phyloP scores from a whole-genome alignment of 176 grass and related monocot species.

The Otatea glauca region DNA sequence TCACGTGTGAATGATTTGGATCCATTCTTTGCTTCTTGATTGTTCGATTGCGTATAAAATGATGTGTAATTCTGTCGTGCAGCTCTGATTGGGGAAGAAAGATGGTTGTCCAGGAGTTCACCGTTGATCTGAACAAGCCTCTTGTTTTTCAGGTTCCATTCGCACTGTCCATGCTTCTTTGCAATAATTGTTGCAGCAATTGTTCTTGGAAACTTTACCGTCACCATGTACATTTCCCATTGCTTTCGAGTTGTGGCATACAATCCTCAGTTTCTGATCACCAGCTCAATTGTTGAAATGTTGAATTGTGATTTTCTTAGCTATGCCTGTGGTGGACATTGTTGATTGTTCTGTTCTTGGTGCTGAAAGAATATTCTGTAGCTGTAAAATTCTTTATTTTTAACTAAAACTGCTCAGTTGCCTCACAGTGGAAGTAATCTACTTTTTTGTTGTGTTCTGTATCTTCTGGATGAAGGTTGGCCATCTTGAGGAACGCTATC shows the following conservation, averaged over 20 bases:
- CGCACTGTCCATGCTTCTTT: not conserved
- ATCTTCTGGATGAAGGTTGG: conserved; percentile 67
- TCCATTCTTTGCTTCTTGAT: not conserved
- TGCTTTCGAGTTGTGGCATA: not conserved
- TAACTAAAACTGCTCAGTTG: not conserved
- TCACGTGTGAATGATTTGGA: conserved; percentile 30
- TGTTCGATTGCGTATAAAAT: not conserved
- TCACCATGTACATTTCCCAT: not conserved
- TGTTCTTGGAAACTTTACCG: not conserved
- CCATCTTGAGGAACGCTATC: conserved; percentile 80
- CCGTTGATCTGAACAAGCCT: conserved; percentile 89
- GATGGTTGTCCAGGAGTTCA: conserved; percentile 87
- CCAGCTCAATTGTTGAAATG: not conserved
- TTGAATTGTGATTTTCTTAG: not conserved
- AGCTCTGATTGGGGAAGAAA: conserved; percentile 29
- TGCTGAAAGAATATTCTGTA: not conserved
- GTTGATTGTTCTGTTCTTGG: not conserved
- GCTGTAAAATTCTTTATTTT: not conserved
- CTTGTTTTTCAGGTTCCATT: conserved; percentile 87
- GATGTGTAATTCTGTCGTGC: conserved; percentile 31
- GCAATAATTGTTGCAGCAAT: not conserved
- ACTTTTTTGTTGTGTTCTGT: not conserved
- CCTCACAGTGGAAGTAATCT: not conserved
- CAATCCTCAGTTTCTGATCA: not conserved
- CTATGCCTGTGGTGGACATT: not conserved